phyloP scores from a whole-genome alignment of 345 rosid genomes.

The Hibiscus syriacus region DNA sequence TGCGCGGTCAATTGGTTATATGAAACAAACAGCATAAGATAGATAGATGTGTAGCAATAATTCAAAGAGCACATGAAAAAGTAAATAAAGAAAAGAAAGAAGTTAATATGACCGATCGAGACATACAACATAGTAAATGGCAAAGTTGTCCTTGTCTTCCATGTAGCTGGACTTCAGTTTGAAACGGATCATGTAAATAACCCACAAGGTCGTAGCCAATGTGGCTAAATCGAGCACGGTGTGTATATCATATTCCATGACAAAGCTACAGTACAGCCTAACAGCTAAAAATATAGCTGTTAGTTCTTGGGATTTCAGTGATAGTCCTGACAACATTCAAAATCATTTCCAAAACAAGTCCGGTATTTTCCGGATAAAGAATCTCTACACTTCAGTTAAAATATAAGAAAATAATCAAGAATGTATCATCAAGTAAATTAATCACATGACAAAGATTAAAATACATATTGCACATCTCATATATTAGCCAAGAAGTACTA shows the following conservation, averaged over 20 bases:
- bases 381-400: not conserved
- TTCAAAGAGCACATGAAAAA: not conserved
- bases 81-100: not conserved
- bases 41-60: too few species aligned
- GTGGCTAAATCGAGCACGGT: conserved; percentile 91
- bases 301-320: conserved; percentile 90
- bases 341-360: not conserved
- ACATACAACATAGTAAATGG: conserved; percentile 82
- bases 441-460: not conserved
- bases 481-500: too few species aligned
- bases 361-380: not conserved
- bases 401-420: not conserved
- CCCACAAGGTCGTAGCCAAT: conserved; percentile 91
- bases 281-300: conserved; percentile 93
- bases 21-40: not conserved
- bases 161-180: conserved; percentile 84
- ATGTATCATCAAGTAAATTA: not conserved
- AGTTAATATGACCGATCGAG: not conserved
- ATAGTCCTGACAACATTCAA: conserved; percentile 61
- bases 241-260: conserved; percentile 98
- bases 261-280: conserved; percentile 91
- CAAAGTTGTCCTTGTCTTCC: conserved; percentile 96
- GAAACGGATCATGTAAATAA: conserved; percentile 95
- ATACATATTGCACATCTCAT: too few species aligned
- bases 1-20: not conserved